Conservation (phyloP, 305 asterid species). For the Fraxinus baroniana region DNA sequence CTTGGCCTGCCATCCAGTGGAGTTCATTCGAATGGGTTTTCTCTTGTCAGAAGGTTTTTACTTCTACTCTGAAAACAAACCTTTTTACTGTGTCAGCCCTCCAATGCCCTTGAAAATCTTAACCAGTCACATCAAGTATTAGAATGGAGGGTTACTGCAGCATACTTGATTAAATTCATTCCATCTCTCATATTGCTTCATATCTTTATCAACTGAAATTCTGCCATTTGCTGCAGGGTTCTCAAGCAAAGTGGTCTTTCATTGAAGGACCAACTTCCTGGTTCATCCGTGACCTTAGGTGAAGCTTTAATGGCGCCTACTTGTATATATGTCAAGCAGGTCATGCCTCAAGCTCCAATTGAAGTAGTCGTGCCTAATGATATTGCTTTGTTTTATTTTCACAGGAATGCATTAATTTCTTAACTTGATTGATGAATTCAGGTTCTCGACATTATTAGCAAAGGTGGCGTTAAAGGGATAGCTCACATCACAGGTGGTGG, state of each 20-base stretch:
- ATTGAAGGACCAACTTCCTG: conserved; percentile 67
- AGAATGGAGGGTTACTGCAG: background rate
- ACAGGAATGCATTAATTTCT: conserved; percentile 2
- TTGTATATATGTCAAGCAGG: conserved; percentile 91
- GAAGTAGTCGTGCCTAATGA: background rate
- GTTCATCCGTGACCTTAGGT: conserved; percentile 57
- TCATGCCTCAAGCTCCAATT: conserved; percentile 19
- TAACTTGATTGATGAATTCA: conserved; percentile 20
- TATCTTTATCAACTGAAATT: background rate
- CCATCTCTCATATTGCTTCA: background rate
- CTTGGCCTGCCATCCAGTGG: conserved; percentile 96
- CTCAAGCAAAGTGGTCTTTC: conserved; percentile 72
- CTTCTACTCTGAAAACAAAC: background rate
- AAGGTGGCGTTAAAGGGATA: conserved; percentile 95
- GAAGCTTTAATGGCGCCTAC: conserved; percentile 97
- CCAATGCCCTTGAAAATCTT: background rate
- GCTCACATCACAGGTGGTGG: conserved; percentile 99
- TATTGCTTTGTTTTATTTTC: background rate
- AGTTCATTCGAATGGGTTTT: conserved; percentile 91
- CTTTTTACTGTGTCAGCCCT: background rate
- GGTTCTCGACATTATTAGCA: conserved; percentile 80
- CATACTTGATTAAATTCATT: background rate
- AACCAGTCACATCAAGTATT: background rate
- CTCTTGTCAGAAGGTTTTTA: conserved; percentile 82
- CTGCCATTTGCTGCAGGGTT: conserved; percentile 50